Conservation (phyloP, 441 rosid species). For the Macaranga tanarius region DNA sequence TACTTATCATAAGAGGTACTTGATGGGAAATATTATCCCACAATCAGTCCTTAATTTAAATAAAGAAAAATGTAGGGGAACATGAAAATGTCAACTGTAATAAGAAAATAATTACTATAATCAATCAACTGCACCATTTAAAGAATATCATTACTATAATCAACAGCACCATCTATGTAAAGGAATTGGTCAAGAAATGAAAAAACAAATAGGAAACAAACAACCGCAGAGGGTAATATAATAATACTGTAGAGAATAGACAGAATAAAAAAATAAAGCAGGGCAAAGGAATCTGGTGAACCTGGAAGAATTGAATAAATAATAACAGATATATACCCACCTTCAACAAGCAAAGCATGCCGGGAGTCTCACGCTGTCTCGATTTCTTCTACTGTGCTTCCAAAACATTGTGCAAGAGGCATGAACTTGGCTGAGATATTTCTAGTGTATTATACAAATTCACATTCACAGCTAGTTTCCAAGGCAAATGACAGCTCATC, state of each 20-base stretch:
- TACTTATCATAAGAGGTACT: not conserved
- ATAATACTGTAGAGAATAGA: slow-evolving; percentile 19
- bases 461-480: slow-evolving; percentile 11
- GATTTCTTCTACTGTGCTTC: not conserved
- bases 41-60: not conserved
- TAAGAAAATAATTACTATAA: not conserved
- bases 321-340: slow-evolving; percentile 24
- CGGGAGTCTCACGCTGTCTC: slow-evolving; percentile 8
- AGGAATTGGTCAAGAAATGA: slow-evolving; percentile 4
- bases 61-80: not conserved
- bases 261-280: not conserved
- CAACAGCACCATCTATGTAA: slow-evolving; percentile 6
- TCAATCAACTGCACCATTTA: not conserved
- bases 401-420: not conserved
- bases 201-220: slow-evolving; percentile 19
- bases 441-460: slow-evolving; percentile 31
- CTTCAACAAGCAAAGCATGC: slow-evolving; percentile 18
- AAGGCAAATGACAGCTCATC: slow-evolving; percentile 12
- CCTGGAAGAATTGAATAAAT: slow-evolving; percentile 22
- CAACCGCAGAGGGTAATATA: slow-evolving; percentile 8
- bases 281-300: slow-evolving; percentile 10
- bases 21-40: not conserved
- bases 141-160: not conserved
- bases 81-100: not conserved
- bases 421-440: not conserved